Conservation (phyloP, 805 yeast species). For the Candida golubevii region DNA sequence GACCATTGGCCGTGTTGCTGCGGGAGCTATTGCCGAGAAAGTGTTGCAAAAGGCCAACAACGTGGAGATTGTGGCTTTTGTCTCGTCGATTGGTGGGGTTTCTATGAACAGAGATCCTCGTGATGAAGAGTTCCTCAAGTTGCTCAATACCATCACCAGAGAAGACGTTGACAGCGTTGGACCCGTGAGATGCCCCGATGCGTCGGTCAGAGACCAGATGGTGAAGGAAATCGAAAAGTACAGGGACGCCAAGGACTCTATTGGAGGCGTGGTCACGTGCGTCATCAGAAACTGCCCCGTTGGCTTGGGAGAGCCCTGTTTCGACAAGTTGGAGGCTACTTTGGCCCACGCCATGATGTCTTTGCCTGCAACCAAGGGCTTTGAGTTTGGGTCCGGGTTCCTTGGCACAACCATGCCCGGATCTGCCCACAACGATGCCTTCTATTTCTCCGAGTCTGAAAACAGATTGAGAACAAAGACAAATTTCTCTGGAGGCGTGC, state of each 20-base stretch:
- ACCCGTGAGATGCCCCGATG: slow-evolving; percentile 92
- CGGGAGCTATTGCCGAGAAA: slow-evolving; percentile 97
- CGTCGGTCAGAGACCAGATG: slow-evolving; percentile 68
- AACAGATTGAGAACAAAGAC: slow-evolving; percentile 78
- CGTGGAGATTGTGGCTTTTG: slow-evolving; percentile 95
- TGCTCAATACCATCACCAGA: slow-evolving; percentile 75
- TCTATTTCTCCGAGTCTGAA: slow-evolving; percentile 54
- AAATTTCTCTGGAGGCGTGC: slow-evolving; percentile 94
- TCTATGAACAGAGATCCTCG: slow-evolving; percentile 71
- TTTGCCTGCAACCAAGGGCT: slow-evolving; percentile 96
- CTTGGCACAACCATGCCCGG: slow-evolving; percentile 88
- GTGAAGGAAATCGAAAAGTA: slow-evolving; percentile 79
- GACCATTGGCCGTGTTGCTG: slow-evolving; percentile 98
- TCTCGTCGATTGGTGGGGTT: slow-evolving; percentile 82
- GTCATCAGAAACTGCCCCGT: slow-evolving; percentile 90
- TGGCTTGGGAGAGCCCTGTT: slow-evolving; percentile 97
- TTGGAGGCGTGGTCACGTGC: slow-evolving; percentile 98
- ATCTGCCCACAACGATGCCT: slow-evolving; percentile 89
- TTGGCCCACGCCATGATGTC: slow-evolving; percentile 98
- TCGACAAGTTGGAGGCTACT: slow-evolving; percentile 92
- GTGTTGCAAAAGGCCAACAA: slow-evolving; percentile 68
- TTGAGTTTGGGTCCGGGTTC: slow-evolving; percentile 96
- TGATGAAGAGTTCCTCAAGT: slow-evolving; percentile 57
- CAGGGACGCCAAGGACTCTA: slow-evolving; percentile 84
- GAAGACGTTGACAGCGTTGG: slow-evolving; percentile 84